Base-by-base conservation (phyloP, 352 stramenopile species). In the Phytophthora syringae region DNA sequence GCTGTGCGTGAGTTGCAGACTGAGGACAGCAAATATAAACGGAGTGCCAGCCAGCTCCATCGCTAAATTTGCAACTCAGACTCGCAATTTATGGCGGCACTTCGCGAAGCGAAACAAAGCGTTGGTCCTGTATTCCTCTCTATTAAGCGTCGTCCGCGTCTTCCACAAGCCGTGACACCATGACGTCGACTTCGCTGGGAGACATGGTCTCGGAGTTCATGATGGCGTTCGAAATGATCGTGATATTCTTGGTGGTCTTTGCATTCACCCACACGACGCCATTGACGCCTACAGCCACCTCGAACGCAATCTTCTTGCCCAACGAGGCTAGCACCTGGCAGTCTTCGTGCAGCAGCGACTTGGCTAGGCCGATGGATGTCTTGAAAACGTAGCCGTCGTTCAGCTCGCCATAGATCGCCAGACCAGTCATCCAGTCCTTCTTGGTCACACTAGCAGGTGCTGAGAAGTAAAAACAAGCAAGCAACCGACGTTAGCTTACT, bases 361-460 rank as follows among this genome's bases (percentile, higher is more conserved):
- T 93, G 10, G 88, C 88, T 27, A 95, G 71, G 2, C 74, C 73
- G 43, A 95, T 82, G 2, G 87, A 95, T 15, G 86, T 89, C 58
- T 91, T 90, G 55, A 95, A 90, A n/a, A 97, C 86, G 27, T 92
- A 98, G 20, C 97, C 97, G 50, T 95, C 95, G 40, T 82, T 94
- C 21, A 99, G 84, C 64, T 98, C 90, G 13, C 97, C 97, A 68
- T 99, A 99, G 18, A 98, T 94, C 20, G 95, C 89, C 60, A 99
- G 85, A 10, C 97, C 96, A 10, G 97, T 99, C 93, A 99, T 98
- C 97, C 97, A 99, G 77, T 99, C 97, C 70, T 99, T 99, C 79
- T 97, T 89, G 52, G 84, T 76, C 70, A 94, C 69, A 77, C 86
- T 79, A 62, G 93, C 63, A 44, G 86, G 92, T 18, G 90, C 86